Conservation (phyloP, 2,329 filamentous ascomycete species). For the Massarina eburnea region DNA sequence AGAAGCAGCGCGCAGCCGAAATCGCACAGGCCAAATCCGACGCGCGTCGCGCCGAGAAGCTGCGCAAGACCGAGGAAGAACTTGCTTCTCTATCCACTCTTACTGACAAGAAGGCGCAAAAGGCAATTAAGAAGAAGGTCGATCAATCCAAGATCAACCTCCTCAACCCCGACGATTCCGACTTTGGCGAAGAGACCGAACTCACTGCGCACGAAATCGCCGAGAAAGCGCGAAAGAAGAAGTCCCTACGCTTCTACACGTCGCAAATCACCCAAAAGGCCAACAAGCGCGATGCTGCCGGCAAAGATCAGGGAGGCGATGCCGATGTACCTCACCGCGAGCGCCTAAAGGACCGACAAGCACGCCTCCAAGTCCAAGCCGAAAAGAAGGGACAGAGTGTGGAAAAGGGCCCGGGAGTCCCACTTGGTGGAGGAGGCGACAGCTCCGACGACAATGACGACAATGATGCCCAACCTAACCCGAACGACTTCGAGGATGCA, state of each 20-base stretch:
- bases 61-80: conserved; percentile 65
- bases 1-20: conserved; percentile 54
- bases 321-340: conserved; percentile 86
- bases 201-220: conserved; percentile 77
- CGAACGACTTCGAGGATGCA: conserved; percentile 52
- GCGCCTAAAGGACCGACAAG: conserved; percentile 80
- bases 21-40: conserved; percentile 57
- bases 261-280: conserved; percentile 95
- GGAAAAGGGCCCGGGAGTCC: conserved; percentile 59
- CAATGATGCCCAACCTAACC: conserved; percentile 53
- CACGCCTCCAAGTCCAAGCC: conserved; percentile 83
- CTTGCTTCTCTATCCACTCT: conserved; percentile 72
- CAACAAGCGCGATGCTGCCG: conserved; percentile 76
- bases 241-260: conserved; percentile 94
- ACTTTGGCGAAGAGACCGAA: conserved; percentile 87
- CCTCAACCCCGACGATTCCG: conserved; percentile 67
- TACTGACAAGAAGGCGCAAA: conserved; percentile 51
- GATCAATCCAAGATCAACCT: conserved; percentile 34
- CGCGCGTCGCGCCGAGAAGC: conserved; percentile 55
- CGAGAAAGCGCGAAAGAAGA: conserved; percentile 87
- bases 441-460: conserved; percentile 64
- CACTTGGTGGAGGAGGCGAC: conserved; percentile 67
- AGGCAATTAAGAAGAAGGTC: conserved; percentile 47
- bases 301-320: conserved; percentile 75
- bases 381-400: conserved; percentile 73